Evolutionary conservation across 192 early-diverging fungal species (phyloP).

Genomic region (Neocallimastix lanati): DNA sequence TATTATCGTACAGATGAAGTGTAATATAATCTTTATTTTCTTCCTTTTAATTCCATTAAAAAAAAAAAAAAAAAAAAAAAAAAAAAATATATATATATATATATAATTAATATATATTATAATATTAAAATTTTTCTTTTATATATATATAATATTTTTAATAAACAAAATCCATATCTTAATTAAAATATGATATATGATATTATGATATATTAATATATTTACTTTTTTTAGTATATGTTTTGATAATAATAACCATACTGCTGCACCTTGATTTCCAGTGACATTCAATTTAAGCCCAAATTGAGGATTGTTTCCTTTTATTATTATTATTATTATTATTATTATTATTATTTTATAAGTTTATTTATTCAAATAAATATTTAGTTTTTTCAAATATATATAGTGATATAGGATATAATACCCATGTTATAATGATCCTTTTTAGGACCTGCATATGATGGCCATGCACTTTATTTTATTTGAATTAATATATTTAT

Average conservation of each 20-base stretch:
- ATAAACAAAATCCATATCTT: too few relatives aligned
- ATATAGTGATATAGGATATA: neutral
- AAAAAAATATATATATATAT: neutral
- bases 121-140: too few relatives aligned
- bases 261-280: constrained; percentile 23
- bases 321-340: constrained; percentile 29
- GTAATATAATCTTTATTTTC: constrained; percentile 79
- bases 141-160: too few relatives aligned
- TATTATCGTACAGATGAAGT: constrained; percentile 59
- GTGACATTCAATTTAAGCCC: constrained; percentile 36
- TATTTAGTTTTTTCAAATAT: neutral
- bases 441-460: neutral
- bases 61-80: neutral
- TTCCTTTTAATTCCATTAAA: constrained; percentile 18
- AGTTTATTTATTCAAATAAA: constrained; percentile 5
- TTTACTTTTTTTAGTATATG: constrained; percentile 49
- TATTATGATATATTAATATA: too few relatives aligned
- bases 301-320: constrained; percentile 68
- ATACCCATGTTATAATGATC: neutral
- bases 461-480: neutral
- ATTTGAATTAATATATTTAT: neutral
- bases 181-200: too few relatives aligned
- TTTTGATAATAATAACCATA: constrained; percentile 69
- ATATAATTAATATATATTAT: too few relatives aligned
- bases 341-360: constrained; percentile 13